Evolutionary conservation across 768 basidiomycete genomes (phyloP), one percentile per base, ranked within the genome.

Genomic region (Megacollybia marginata): DNA sequence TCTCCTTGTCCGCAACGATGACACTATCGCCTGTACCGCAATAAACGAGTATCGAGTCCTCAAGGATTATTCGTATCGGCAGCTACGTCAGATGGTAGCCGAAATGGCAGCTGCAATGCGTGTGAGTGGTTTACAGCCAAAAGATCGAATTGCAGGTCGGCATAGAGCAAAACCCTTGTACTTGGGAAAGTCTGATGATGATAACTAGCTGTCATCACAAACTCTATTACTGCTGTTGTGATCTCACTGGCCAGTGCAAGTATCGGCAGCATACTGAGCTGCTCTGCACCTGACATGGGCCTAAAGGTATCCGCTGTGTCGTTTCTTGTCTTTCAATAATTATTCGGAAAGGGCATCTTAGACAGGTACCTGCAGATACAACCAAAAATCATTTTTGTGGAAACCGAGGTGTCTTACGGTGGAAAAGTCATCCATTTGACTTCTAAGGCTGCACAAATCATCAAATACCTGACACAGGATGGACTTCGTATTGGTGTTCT

Each of bases 201-300:
- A 5, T 44, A 42, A 52, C 18, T 51, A 86, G 85, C 76, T n/a
- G 76, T 87, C 38, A 70, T 84, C 19, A 76, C 82, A 28, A 88
- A 88, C 57, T 77, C 78, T 1, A 69, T 80, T 44, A 69, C 70
- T 11, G 73, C 77, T 6, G 68, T 86, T n/a, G 75, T 75, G 9
- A 69, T 85, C 52, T 82, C 80, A 18, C 70, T 88, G 15, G 85
- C 85, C 1, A 68, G 79, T 0, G 74, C 82, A 9, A 83, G 81
- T 52, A 66, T 83, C 20, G 86, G 85, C 9, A 85, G 74, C 5
- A 75, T 88, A 42, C 86, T 79, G 59, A 82, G 83, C 0, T 79
- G 77, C 52, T 84, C 84, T 0, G 81, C 85, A 23, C 82, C 83
- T 2, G 86, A 88, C 55, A 85, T 88, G 82, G 86, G 85, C 33